These are phyloP conservation scores for Leishmania major DNA, from an alignment of 208 protist genomes.

Conservation along the genomic window DNA sequence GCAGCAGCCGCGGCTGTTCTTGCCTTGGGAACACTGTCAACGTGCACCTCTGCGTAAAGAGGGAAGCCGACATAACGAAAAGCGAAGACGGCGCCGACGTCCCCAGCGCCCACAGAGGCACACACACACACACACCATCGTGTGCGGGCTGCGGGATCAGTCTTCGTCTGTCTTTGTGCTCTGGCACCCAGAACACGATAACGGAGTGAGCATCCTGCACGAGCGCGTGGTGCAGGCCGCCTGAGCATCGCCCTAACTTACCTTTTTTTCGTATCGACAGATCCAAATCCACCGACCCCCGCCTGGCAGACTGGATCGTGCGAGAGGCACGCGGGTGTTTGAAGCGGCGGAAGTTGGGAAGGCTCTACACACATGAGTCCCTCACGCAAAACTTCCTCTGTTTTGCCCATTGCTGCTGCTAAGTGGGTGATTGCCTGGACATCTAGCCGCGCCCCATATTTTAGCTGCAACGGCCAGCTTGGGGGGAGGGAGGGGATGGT, in stretches of 20 bases:
- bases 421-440: not conserved
- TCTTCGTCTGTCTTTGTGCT: not conserved
- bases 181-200: not conserved
- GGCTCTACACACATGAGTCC: not conserved
- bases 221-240: not conserved
- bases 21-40: not conserved
- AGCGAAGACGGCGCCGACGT: not conserved
- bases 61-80: not conserved
- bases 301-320: not conserved
- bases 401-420: not conserved
- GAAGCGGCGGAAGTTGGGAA: too few species aligned
- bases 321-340: not conserved
- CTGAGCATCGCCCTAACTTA: not conserved
- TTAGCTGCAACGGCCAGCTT: too few species aligned
- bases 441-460: not conserved
- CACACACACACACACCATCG: not conserved
- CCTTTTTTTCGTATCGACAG: not conserved
- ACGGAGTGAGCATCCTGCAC: not conserved
- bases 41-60: not conserved
- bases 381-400: too few species aligned
- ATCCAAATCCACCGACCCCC: not conserved
- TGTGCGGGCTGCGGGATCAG: not conserved
- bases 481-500: too few species aligned
- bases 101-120: not conserved
- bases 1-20: not conserved